Evolutionary conservation across 257 asterid species (phyloP).

Genomic region (Gynochthodes officinalis): DNA sequence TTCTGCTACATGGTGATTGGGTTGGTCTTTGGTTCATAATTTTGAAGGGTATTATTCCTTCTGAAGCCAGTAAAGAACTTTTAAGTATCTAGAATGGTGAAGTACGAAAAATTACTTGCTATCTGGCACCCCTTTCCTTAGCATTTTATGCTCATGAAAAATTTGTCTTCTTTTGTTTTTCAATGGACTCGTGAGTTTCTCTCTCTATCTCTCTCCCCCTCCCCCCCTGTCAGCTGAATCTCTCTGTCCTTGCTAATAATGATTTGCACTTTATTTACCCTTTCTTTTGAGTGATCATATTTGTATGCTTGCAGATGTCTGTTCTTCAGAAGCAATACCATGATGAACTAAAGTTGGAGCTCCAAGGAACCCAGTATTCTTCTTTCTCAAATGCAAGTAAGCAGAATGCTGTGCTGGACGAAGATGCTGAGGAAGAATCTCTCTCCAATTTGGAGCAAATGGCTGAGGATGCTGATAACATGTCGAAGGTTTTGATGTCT

Average conservation of each 20-base stretch:
- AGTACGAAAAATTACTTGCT: not conserved
- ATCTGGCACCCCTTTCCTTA: not conserved
- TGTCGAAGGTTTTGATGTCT: slow-evolving; percentile 50
- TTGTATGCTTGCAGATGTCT: slow-evolving; percentile 50
- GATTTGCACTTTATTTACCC: not conserved
- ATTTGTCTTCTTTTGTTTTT: not conserved
- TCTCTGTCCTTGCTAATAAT: not conserved
- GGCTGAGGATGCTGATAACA: slow-evolving; percentile 45
- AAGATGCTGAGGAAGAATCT: slow-evolving; percentile 37
- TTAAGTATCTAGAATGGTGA: not conserved
- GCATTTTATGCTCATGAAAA: not conserved
- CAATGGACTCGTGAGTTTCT: not conserved
- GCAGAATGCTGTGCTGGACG: slow-evolving; percentile 26
- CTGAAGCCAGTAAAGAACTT: not conserved
- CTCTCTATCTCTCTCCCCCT: too few species aligned
- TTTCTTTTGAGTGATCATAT: slow-evolving; percentile 1
- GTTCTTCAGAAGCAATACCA: slow-evolving; percentile 53
- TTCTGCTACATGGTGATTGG: not conserved
- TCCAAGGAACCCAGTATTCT: slow-evolving; percentile 41
- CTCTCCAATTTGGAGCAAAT: slow-evolving; percentile 43
- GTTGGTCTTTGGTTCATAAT: not conserved
- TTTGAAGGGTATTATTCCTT: not conserved
- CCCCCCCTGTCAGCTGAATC: too few species aligned
- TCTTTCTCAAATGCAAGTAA: slow-evolving; percentile 19
- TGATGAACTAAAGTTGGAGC: slow-evolving; percentile 60